Evolutionary conservation across 345 rosid genomes (phyloP), one percentile per base, ranked within the genome.

Genomic region (Salix caprea): DNA sequence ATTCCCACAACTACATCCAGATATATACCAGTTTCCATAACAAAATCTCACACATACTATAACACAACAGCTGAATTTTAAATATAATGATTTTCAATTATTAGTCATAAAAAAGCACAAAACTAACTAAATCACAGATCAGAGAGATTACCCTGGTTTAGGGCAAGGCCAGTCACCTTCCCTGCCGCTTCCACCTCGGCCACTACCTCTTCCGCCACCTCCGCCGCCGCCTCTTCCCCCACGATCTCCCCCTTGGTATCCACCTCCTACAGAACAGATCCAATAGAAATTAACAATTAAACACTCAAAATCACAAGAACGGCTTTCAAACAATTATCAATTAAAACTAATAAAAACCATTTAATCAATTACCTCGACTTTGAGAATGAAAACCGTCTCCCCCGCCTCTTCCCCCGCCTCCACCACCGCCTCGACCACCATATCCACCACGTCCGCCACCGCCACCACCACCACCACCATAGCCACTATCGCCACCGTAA

Each of bases 151-250:
- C 99, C 94, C 82, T 32, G 98, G 91, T 80, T 91, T 91, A 21
- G 99, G 95, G 75, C 99, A 96, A 69, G 85, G 89, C 99, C 99
- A 93, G 82, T 93, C 99, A 60, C 98, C 98, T 40, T 93, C 99
- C 78, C 99, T 85, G 37, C 99, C 98, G 39, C 95, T 78, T 48
- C 94, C 94, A 52, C 88, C 92, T 21, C 94, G 77, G 37, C 96
- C 87, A 13, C 89, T 74, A 18, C 79, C 80, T 50, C 82, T 75
- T 1, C 88, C 85, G 5, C 90, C 84, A 7, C 94, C 90, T 70
- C 97, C 80, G 65, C 96, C 92, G 62, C 95, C 91, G 7, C 97
- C 88, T 78, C 89, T 90, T 23, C 94, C 95, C 70, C 96, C 97
- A 6, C 77, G 77, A 52, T 72, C 77, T 65, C 77, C 81, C 39